Base-by-base conservation (phyloP, 2,329 filamentous ascomycete genomes). In the Cercospora zeae-maydis region DNA sequence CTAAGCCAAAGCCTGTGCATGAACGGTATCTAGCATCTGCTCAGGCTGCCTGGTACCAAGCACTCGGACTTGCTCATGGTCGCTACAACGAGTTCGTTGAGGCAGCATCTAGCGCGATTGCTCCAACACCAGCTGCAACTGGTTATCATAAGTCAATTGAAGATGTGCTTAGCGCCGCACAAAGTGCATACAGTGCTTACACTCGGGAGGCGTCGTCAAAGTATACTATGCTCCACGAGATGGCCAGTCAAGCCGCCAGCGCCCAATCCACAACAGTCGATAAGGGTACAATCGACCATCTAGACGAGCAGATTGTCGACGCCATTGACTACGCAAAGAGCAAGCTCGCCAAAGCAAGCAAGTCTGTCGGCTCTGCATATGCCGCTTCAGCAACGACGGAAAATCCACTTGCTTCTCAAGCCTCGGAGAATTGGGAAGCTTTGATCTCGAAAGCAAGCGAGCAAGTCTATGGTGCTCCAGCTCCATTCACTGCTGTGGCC, bases 31-130 rank as follows among this genome's bases (percentile, higher is more conserved):
- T 88, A 78, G 75, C 88, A 77, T 80, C 84, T 81, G 77, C 85
- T 79, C 73, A 85, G 81, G 73, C 87, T 82, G 79, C 88, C 62
- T 93, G 93, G 75, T 93, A 92, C 69, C 88, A 91, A 66, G 90
- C 88, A 10, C 76, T 95, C 24, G 91, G 91, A 30, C 76, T 91
- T 49, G 91, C 92, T 0, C 89, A 96, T 71, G 90, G 87, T 47
- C 86, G 88, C 37, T 95, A 95, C 75, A 86, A 88, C 4, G 88
- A 88, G 55, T 93, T 95, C 71, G 67, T 95, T 1, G 82, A 82
- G 11, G 86, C 88, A 4, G 91, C 90, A 7, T 91, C 89, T 9
- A 86, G 84, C 36, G 90, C 87, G 19, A 80, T 91, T 42, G 88
- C 85, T 60, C 86, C 86, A 6, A 78, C 93, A 91, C 75, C 86